Evolutionary conservation across 2,329 filamentous ascomycete species (phyloP).

Genomic region (Pseudocercospora crystallina): DNA sequence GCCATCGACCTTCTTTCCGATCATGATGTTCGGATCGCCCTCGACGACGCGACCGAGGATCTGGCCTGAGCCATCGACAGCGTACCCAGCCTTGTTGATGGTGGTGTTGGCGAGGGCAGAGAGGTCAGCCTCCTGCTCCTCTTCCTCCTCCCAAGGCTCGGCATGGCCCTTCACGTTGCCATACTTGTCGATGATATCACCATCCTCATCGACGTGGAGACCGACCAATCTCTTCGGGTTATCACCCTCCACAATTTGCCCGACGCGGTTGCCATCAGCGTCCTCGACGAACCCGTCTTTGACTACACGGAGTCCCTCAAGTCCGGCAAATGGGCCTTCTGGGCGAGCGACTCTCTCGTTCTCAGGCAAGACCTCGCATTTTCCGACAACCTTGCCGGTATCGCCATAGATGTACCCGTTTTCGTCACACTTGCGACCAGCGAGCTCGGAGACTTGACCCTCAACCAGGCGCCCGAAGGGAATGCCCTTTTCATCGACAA

Average conservation of each 20-base stretch:
- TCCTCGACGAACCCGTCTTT: conserved; percentile 74
- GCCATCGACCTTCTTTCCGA: conserved; percentile 63
- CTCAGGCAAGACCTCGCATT: conserved; percentile 59
- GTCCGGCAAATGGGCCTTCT: conserved; percentile 70
- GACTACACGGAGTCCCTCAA: conserved; percentile 63
- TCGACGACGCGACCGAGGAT: conserved; percentile 59
- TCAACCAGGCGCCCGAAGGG: conserved; percentile 59
- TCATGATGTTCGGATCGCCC: conserved; percentile 56
- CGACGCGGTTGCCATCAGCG: conserved; percentile 75
- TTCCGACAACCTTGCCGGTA: conserved; percentile 57
- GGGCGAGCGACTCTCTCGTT: conserved; percentile 56
- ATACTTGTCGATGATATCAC: conserved; percentile 76
- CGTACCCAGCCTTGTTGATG: conserved; percentile 64
- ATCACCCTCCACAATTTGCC: conserved; percentile 69
- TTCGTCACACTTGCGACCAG: conserved; percentile 57
- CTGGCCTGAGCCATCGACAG: conserved; percentile 60
- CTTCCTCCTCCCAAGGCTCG: conserved; percentile 56
- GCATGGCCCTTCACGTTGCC: conserved; percentile 63
- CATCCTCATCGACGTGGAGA: conserved; percentile 75
- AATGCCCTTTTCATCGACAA: conserved; percentile 54
- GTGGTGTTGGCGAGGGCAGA: conserved; percentile 61
- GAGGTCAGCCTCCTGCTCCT: conserved; percentile 52
- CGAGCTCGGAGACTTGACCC: conserved; percentile 57
- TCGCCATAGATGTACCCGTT: conserved; percentile 59
- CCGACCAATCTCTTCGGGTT: conserved; percentile 69